Percentiles rank a stretch among this genome's conserved stretches.
Conservation (phyloP, 2,329 filamentous ascomycete genomes). For the Coniosporium tulheliwenetii region DNA sequence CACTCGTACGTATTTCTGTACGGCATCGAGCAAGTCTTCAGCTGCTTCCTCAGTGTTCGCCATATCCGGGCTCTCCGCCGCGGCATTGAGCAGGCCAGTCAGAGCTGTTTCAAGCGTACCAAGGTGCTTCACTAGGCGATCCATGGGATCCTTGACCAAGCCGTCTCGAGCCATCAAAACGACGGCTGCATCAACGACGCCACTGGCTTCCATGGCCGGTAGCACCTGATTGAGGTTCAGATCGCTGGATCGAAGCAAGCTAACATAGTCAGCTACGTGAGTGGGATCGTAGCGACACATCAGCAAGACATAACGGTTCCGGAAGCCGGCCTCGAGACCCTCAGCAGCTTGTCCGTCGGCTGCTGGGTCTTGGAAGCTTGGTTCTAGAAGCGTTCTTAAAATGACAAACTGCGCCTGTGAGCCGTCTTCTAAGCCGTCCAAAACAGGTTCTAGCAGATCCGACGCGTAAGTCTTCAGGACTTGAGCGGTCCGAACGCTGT, state of each 20-base stretch:
- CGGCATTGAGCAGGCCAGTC: conserved; percentile 53
- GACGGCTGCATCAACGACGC: conserved; percentile 84
- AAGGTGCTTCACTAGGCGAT: conserved; percentile 67
- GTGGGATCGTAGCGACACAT: conserved; percentile 76
- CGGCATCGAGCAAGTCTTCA: conserved; percentile 55
- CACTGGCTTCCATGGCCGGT: conserved; percentile 75
- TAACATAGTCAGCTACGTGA: conserved; percentile 76
- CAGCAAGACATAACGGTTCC: conserved; percentile 75
- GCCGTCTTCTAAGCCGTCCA: conserved; percentile 45
- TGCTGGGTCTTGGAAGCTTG: conserved; percentile 12
- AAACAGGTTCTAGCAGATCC: conserved; percentile 49
- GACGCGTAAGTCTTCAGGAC: conserved; percentile 47
- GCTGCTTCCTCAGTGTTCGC: conserved; percentile 48
- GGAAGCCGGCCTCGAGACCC: conserved; percentile 32
- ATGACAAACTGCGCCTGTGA: conserved; percentile 60
- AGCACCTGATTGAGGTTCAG: conserved; percentile 66
- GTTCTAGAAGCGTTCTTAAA: conserved; percentile 61
- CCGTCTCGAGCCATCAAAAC: conserved; percentile 83
- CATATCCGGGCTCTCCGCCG: conserved; percentile 39
- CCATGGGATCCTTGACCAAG: conserved; percentile 68
- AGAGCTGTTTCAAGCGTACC: conserved; percentile 65
- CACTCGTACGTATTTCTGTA: conserved; percentile 83
- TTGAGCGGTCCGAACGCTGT: conserved; percentile 48
- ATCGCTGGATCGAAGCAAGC: conserved; percentile 58
- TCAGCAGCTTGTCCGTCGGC: too few species aligned